These are phyloP conservation scores for Proliferodiscus dingleyae DNA, from an alignment of 2,329 filamentous ascomycete species.

Conservation along the genomic window DNA sequence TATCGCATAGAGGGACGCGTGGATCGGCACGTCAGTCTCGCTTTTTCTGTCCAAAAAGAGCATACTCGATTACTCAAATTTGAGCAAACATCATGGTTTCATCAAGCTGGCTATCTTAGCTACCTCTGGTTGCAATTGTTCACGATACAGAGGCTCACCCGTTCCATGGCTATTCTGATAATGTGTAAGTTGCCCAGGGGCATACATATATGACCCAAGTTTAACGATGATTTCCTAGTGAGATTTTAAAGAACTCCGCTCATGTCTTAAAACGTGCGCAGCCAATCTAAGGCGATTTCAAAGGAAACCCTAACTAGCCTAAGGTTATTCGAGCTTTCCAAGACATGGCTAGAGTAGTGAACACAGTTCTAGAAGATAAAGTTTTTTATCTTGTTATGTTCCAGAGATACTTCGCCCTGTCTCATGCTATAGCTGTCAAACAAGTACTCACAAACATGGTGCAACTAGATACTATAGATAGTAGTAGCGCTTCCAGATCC, in stretches of 20 bases:
- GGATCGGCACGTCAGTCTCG: no score
- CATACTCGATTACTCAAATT: no score
- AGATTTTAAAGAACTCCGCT: not conserved
- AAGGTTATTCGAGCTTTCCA: not conserved
- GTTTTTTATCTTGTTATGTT: not conserved
- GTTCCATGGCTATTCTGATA: not conserved
- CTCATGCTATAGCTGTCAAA: not conserved
- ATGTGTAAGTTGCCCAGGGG: not conserved
- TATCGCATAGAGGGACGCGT: no score
- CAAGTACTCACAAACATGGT: not conserved
- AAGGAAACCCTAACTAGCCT: not conserved
- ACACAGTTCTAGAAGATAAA: not conserved
- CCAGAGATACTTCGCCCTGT: not conserved
- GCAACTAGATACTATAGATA: not conserved
- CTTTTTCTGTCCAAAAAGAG: no score
- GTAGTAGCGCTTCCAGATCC: not conserved
- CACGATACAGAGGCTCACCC: not conserved
- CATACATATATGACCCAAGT: no score
- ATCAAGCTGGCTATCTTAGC: not conserved
- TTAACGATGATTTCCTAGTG: not conserved
- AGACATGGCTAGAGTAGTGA: not conserved
- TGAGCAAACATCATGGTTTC: not conserved
- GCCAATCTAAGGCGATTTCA: not conserved
- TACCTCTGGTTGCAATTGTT: not conserved
- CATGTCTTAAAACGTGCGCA: not conserved